Evolutionary conservation across 371 early-diverging fungal genomes (phyloP), one percentile per base, ranked within the genome.

Genomic region (Lichtheimia ramosa): DNA sequence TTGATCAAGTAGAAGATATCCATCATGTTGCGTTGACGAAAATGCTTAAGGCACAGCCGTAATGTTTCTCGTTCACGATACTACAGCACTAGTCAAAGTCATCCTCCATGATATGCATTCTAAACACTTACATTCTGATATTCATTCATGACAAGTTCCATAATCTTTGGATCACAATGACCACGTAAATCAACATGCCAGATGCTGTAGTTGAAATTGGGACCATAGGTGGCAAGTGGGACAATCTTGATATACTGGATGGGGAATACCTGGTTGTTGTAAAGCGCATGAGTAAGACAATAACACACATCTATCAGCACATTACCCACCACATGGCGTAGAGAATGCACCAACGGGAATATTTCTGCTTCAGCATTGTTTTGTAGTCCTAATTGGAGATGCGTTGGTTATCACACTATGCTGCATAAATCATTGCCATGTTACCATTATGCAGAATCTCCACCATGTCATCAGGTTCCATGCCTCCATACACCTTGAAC

Each of bases 151-250:
- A 80, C 82, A 21, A 75, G 75, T 40, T 87, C 81, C 25, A 96
- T 86, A 15, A 91, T 62, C 14, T 77, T 79, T 10, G 79, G 69
- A 51, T 95, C 84, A 28, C 77, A 64, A 16, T 88, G 79, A 0
- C 99, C 99, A 48, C 82, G 83, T 5, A 97, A 69, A 73, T 93
- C 92, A 14, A 97, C 84, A 73, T 88, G 92, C 99, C 99, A 99
- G 18, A 99, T 89, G 56, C 91, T 90, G 72, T 92, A 96, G 73
- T 94, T 96, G 75, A 97, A 97, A 68, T 93, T 96, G 56, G 92
- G 83, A 12, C 94, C 97, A 84, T 89, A 93, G 3, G 97, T 90
- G 52, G 92, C 74, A 43, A 96, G 71, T 20, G 99, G 99, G 20
- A 90, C 91, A 41, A 99, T 96, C 81, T 94, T 95, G 58, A 99